These are phyloP conservation scores for Globisporangium irregulare DNA, from an alignment of 352 stramenopile species.

Conservation along the genomic window DNA sequence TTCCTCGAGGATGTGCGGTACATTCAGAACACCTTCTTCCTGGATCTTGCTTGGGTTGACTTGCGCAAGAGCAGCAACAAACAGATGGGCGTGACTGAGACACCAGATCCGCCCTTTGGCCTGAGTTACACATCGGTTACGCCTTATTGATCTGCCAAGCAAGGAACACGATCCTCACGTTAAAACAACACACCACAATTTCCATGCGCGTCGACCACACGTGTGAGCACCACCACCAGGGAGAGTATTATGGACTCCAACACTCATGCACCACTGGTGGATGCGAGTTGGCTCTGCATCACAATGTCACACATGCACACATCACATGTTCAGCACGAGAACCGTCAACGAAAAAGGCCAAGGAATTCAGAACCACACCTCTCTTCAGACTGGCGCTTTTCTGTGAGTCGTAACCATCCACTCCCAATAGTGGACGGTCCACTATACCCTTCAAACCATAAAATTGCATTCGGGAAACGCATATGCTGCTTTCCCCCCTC, in stretches of 20 bases:
- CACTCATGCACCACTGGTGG: not conserved
- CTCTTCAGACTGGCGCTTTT: slow-evolving; percentile 1
- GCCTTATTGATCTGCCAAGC: not conserved
- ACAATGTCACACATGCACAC: not conserved
- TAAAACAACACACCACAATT: not conserved
- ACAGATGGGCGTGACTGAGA: not conserved
- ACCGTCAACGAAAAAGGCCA: not conserved
- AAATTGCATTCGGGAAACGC: not conserved
- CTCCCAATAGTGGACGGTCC: not conserved
- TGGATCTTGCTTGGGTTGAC: not conserved
- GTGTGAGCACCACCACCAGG: too few species aligned
- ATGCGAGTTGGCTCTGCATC: not conserved
- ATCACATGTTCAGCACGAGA: not conserved
- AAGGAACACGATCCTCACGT: not conserved
- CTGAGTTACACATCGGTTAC: not conserved
- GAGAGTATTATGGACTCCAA: too few species aligned
- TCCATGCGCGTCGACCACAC: not conserved
- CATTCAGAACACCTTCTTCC: not conserved
- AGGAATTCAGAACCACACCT: not conserved
- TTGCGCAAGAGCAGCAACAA: not conserved
- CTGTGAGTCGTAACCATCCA: not conserved
- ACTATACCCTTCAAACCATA: not conserved
- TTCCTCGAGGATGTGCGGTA: not conserved
- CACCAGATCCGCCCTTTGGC: not conserved
- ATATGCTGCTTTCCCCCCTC: not conserved